A percentile compares a stretch with the other conserved stretches of the same genome.
These are phyloP conservation scores for Kurtzmaniella cleridarum DNA, from an alignment of 805 yeast genomes.

Conservation along the genomic window DNA sequence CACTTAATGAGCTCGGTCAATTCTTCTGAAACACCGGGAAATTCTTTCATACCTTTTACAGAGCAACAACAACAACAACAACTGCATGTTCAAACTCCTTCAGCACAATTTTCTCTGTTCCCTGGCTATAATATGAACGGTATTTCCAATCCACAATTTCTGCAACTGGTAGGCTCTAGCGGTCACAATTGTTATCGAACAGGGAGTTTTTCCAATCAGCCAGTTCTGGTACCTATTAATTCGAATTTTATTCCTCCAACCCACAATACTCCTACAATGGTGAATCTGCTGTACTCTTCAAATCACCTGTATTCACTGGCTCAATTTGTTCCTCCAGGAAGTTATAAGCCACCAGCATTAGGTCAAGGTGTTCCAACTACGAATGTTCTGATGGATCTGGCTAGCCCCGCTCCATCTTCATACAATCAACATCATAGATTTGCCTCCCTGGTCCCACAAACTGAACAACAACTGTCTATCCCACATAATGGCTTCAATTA, in stretches of 20 bases:
- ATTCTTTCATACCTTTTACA: not conserved
- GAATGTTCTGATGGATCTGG: slow-evolving; percentile 45
- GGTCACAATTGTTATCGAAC: slow-evolving; percentile 2
- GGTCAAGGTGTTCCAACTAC: slow-evolving; percentile 49
- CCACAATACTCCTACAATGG: slow-evolving; percentile 39
- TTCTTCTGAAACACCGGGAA: no score
- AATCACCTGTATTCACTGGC: slow-evolving; percentile 14
- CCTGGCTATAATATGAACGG: slow-evolving; percentile 7
- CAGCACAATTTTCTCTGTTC: no score
- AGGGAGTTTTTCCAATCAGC: slow-evolving; percentile 2
- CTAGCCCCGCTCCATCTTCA: slow-evolving; percentile 15
- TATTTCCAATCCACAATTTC: slow-evolving; percentile 15
- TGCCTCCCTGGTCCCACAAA: not conserved
- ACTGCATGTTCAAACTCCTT: not conserved
- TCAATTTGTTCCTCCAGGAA: slow-evolving; percentile 4
- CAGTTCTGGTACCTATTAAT: slow-evolving; percentile 5
- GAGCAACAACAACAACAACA: slow-evolving; percentile 6
- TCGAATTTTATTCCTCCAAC: slow-evolving; percentile 34
- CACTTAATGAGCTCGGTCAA: slow-evolving; percentile 18
- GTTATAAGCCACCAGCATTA: slow-evolving; percentile 10
- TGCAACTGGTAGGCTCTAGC: not conserved
- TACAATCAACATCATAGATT: not conserved
- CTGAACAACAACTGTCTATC: slow-evolving; percentile 3
- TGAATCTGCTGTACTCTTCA: slow-evolving; percentile 39
- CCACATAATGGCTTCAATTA: not conserved